These are phyloP conservation scores for Aspergillus sp. DNA, from an alignment of 2,329 filamentous ascomycete genomes.

Conservation along the genomic window DNA sequence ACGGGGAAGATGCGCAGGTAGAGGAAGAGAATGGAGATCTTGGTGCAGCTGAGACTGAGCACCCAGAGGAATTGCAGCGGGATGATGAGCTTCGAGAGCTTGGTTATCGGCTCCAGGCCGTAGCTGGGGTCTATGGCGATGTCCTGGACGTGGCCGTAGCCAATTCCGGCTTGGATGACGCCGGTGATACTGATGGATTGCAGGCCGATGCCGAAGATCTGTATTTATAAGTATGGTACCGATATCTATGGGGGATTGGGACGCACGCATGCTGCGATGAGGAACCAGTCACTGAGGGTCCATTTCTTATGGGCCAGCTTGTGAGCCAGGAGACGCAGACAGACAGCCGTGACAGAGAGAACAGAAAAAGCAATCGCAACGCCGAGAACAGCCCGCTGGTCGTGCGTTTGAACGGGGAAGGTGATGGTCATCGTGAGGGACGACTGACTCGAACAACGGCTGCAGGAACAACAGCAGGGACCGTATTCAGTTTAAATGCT, in stretches of 20 bases:
- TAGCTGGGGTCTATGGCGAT: constrained; percentile 14
- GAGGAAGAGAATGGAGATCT: constrained; percentile 23
- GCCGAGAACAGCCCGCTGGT: constrained; percentile 18
- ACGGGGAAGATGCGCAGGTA: constrained; percentile 25
- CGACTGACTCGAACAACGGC: neutral
- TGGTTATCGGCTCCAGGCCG: constrained; percentile 20
- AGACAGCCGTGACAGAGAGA: constrained; percentile 19
- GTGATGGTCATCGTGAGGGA: constrained; percentile 11
- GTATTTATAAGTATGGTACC: neutral
- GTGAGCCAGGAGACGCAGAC: constrained; percentile 22
- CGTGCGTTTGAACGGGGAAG: constrained; percentile 20
- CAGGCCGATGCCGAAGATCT: constrained; percentile 24
- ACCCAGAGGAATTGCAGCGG: constrained; percentile 28
- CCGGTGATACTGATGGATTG: constrained; percentile 24
- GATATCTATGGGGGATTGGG: too few species aligned
- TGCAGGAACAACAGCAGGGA: neutral
- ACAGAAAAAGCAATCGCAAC: constrained; percentile 21
- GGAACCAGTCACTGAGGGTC: constrained; percentile 22
- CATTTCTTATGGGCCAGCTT: constrained; percentile 19
- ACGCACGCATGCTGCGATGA: constrained; percentile 23
- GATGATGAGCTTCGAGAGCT: constrained; percentile 22
- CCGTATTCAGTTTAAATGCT: neutral
- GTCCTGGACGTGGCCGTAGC: constrained; percentile 19
- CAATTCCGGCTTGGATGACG: constrained; percentile 23
- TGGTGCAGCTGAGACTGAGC: constrained; percentile 23